Conservation (phyloP, 2,329 filamentous ascomycete genomes). For the Hypomyces perniciosus region DNA sequence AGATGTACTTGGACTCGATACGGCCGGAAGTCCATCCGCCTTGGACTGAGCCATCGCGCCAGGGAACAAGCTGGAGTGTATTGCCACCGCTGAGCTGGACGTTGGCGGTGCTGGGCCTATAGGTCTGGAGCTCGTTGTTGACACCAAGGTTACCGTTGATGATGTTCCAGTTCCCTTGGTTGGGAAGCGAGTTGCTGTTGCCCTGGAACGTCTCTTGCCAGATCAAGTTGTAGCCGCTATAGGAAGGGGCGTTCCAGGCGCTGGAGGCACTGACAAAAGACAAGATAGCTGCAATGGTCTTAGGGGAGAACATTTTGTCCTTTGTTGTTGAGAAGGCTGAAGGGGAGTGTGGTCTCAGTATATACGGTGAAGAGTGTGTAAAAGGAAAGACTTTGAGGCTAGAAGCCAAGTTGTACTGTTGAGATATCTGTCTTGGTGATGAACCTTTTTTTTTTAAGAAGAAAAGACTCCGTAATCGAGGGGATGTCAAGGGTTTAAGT, state of each 20-base stretch:
- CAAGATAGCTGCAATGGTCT: constrained; percentile 19
- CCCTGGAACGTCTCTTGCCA: constrained; percentile 43
- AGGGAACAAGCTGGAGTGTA: constrained; percentile 47
- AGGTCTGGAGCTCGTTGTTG: constrained; percentile 49
- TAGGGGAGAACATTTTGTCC: constrained; percentile 8
- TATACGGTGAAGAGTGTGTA: constrained; percentile 1
- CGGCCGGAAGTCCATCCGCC: constrained; percentile 49
- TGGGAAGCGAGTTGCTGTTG: constrained; percentile 26
- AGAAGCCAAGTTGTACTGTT: constrained; percentile 10
- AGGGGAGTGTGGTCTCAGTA: background rate
- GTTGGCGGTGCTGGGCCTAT: constrained; percentile 41
- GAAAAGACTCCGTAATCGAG: background rate
- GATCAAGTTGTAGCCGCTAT: constrained; percentile 32
- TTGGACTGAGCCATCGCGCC: constrained; percentile 28
- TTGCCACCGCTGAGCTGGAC: constrained; percentile 44
- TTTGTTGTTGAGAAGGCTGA: constrained; percentile 1
- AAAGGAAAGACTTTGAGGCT: constrained; percentile 10
- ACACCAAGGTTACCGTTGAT: constrained; percentile 35
- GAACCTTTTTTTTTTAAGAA: background rate
- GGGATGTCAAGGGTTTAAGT: constrained; percentile 7
- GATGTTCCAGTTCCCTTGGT: constrained; percentile 36
- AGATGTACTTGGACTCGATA: constrained; percentile 43
- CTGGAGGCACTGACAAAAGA: constrained; percentile 26
- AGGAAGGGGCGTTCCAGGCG: constrained; percentile 33
- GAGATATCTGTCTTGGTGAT: constrained; percentile 8